Base-by-base conservation (phyloP, 2,329 filamentous ascomycete species). In the Sporothrix brasiliensis region DNA sequence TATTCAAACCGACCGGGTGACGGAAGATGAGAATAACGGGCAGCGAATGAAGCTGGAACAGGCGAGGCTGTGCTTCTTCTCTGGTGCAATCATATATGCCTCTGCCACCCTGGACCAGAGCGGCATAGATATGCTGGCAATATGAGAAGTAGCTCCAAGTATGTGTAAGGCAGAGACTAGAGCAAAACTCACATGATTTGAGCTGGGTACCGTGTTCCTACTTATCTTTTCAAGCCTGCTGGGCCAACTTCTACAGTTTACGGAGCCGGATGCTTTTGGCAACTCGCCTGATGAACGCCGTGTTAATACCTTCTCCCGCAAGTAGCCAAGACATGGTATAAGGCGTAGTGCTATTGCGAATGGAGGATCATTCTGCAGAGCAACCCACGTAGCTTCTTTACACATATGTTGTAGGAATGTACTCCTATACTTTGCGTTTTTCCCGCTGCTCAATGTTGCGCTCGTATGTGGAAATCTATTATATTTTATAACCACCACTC, bases 21-120 rank as follows among this genome's bases (percentile, higher is more conserved):
- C n/a, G 53, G 24, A 53, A 14, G 52, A 30, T n/a, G 30, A 19
- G 19, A 41, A 34, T 44, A 34, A 24, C 4, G 34, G 24, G 56
- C 14, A 44, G n/a, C n/a, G n/a, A 16, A 14, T n/a, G 34, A 13
- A 61, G 11, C 56, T 24, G 19, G 44, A 24, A 54, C 9, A n/a
- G 30, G 27, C 53, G 39, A 61, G 56, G 56, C 56, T 61, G 56
- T 44, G 56, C 39, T 61, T 39, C 56, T n/a, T 41, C 39, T 34
- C 27, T 39, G 56, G n/a, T 19, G 9, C 53, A 34, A 34, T 5
- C 34, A 34, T 9, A 2, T 34, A 21, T 50, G 10, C 49, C 49
- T 19, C 19, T 9, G 34, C 34, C 34, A 34, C 6, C 34, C 34
- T 34, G 34, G 11, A 19, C 44, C 44, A 49, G 14, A 4, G 24